phyloP scores from a whole-genome alignment of 345 rosid species.

The Gossypium ekmanianum region DNA sequence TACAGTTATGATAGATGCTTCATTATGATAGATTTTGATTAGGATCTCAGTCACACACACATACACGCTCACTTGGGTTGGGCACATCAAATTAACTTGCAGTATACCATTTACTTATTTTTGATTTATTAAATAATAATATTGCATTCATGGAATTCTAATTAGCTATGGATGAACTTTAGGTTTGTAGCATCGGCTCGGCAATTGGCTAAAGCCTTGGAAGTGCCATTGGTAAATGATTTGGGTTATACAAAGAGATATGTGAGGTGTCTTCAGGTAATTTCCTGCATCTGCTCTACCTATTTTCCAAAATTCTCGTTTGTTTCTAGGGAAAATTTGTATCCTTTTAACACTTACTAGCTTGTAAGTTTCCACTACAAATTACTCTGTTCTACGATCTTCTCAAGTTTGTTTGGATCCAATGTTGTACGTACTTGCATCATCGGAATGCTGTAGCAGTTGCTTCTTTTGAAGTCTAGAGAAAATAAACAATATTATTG shows the following conservation, averaged over 20 bases:
- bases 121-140: not conserved
- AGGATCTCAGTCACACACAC: not conserved
- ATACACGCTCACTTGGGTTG: not conserved
- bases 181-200: constrained; percentile 98
- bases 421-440: not conserved
- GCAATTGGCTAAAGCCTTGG: constrained; percentile 94
- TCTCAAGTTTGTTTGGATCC: not conserved
- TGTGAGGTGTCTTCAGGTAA: constrained; percentile 96
- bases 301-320: too few relatives aligned
- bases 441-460: not conserved
- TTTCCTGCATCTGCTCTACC: constrained; percentile 2
- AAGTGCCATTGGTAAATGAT: constrained; percentile 97
- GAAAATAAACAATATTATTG: not conserved
- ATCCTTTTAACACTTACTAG: not conserved
- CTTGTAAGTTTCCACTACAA: not conserved
- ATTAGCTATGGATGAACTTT: constrained; percentile 18
- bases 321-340: not conserved
- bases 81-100: not conserved
- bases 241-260: constrained; percentile 98
- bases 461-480: not conserved
- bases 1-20: not conserved
- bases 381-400: not conserved
- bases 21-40: constrained; percentile 2
- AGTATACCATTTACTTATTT: not conserved
- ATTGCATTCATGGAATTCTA: constrained; percentile 14